Evolutionary conservation across 1,284 basidiomycete species (phyloP).

Genomic region (Moniliella sp.): DNA sequence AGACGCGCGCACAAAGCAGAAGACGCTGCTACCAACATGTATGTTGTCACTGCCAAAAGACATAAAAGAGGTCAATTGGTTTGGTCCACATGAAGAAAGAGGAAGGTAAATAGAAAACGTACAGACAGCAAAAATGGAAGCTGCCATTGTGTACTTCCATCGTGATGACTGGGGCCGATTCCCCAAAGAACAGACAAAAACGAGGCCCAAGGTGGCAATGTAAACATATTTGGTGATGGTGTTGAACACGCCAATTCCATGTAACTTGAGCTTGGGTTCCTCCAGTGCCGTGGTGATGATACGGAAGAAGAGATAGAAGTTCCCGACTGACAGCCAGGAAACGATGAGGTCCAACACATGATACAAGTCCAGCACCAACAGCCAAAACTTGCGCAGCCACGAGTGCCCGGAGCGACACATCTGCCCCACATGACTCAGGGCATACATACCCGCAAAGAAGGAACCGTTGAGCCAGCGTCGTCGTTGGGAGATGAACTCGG

Average conservation of each 20-base stretch:
- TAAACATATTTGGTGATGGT: conserved; percentile 6
- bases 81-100: background rate
- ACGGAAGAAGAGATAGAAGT: conserved; percentile 45
- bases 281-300: background rate
- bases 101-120: background rate
- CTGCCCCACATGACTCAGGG: conserved; percentile 58
- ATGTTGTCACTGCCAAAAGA: background rate
- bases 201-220: conserved; percentile 12
- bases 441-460: conserved; percentile 62
- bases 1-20: background rate
- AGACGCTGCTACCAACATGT: background rate
- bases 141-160: background rate
- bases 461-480: conserved; percentile 60
- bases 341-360: conserved; percentile 40
- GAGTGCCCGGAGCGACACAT: conserved; percentile 78
- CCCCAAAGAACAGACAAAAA: conserved; percentile 2
- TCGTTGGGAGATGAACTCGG: conserved; percentile 64
- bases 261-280: conserved; percentile 47
- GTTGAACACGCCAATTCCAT: conserved; percentile 37
- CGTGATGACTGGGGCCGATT: conserved; percentile 4
- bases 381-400: conserved; percentile 57
- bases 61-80: no score
- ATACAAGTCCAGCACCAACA: conserved; percentile 46
- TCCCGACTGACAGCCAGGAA: conserved; percentile 60
- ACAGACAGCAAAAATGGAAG: no score